Percentiles rank a stretch among this genome's conserved stretches.
These are phyloP conservation scores for Prunus dulcis DNA, from an alignment of 306 rosid genomes.

Conservation along the genomic window DNA sequence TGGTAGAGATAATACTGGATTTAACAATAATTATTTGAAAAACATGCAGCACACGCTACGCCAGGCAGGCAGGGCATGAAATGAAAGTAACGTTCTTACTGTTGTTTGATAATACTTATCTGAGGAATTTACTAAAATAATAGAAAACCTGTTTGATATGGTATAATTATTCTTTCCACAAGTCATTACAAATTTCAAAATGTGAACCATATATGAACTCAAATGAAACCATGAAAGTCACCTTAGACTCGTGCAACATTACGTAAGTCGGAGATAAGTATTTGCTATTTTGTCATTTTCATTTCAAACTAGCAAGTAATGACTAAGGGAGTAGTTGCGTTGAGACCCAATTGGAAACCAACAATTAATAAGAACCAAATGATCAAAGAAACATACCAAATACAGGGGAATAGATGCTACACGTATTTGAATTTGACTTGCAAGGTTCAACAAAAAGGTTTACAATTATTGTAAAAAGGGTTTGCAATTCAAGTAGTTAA, in stretches of 20 bases:
- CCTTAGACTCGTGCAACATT: background rate
- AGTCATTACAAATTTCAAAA: slow-evolving; percentile 5
- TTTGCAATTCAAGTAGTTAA: too few relatives aligned
- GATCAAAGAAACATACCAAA: background rate
- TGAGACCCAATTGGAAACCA: too few relatives aligned
- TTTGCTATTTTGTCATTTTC: slow-evolving; percentile 25
- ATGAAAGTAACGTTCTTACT: background rate
- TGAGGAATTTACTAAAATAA: background rate
- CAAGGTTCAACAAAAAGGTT: background rate
- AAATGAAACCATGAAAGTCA: background rate
- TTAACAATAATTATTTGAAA: background rate
- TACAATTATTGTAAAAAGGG: background rate
- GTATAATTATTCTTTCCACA: background rate
- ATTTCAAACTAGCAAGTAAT: slow-evolving; percentile 1
- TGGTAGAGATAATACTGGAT: background rate
- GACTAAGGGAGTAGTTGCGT: background rate
- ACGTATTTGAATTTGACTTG: background rate
- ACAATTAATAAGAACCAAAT: background rate
- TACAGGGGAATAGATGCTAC: background rate
- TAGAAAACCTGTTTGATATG: background rate
- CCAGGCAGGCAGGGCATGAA: background rate
- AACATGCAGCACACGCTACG: background rate
- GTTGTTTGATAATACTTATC: background rate
- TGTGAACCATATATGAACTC: background rate
- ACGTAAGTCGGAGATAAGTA: too few relatives aligned